Percentiles rank a stretch among this genome's conserved stretches.
phyloP scores from a whole-genome alignment of 257 asterid genomes.

The Salvia splendens region DNA sequence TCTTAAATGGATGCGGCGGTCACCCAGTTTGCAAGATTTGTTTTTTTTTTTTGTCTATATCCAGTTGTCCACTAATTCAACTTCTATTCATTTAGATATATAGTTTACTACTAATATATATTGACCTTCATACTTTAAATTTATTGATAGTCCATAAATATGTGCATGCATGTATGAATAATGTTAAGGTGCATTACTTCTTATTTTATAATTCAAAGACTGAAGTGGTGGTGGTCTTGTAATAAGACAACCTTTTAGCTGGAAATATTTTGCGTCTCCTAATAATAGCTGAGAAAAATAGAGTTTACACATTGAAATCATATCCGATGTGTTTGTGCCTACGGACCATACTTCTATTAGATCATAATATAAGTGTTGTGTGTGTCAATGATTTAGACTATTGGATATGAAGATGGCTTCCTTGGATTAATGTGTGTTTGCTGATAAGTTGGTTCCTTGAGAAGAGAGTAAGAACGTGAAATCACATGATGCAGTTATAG shows the following conservation, averaged over 20 bases:
- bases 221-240: conserved; percentile 39
- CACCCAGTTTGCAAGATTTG: conserved; percentile 39
- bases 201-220: conserved; percentile 21
- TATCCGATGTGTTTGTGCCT: too few species aligned
- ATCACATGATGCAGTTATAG: too few species aligned
- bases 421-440: conserved; percentile 33
- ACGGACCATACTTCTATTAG: too few species aligned
- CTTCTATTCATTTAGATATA: neutral
- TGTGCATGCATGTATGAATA: conserved; percentile 39
- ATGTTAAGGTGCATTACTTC: conserved; percentile 15
- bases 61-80: conserved; percentile 33
- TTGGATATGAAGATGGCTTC: neutral
- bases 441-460: conserved; percentile 53
- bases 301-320: too few species aligned
- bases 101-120: neutral
- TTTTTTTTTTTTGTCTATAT: conserved; percentile 29
- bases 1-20: conserved; percentile 40
- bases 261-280: conserved; percentile 29
- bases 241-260: conserved; percentile 30
- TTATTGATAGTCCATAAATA: conserved; percentile 25
- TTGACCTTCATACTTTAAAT: conserved; percentile 4
- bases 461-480: conserved; percentile 67
- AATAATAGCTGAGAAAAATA: conserved; percentile 18
- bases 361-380: too few species aligned
- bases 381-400: too few species aligned